Conservation (phyloP, 2,329 filamentous ascomycete species). For the Lasiodiplodia gonubiensis region DNA sequence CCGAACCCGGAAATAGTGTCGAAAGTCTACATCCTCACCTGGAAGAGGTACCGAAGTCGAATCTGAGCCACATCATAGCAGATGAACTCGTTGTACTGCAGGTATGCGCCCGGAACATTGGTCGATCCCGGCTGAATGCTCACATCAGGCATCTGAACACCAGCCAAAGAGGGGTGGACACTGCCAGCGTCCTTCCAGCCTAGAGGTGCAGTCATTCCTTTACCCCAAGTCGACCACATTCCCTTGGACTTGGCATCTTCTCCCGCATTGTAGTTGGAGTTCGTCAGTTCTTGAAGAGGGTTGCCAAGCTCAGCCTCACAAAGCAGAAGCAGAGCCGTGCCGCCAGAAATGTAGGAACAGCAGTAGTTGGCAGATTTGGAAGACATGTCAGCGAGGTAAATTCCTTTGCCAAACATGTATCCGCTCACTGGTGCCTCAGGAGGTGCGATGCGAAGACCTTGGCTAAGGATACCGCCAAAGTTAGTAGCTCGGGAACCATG, state of each 20-base stretch:
- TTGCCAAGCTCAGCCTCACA: slow-evolving; percentile 84
- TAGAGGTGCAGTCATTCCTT: slow-evolving; percentile 67
- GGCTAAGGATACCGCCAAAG: slow-evolving; percentile 83
- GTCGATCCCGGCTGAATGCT: slow-evolving; percentile 56
- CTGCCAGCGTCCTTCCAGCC: slow-evolving; percentile 77
- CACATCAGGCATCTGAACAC: slow-evolving; percentile 64
- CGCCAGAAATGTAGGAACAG: slow-evolving; percentile 64
- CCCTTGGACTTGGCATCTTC: slow-evolving; percentile 65
- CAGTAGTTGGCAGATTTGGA: slow-evolving; percentile 86
- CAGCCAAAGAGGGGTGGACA: slow-evolving; percentile 68
- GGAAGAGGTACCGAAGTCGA: slow-evolving; percentile 71
- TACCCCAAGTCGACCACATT: slow-evolving; percentile 72
- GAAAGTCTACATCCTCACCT: slow-evolving; percentile 54
- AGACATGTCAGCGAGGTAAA: slow-evolving; percentile 82
- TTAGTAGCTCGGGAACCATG: slow-evolving; percentile 85
- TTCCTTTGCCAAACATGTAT: slow-evolving; percentile 90
- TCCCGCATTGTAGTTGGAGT: slow-evolving; percentile 67
- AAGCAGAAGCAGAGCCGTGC: slow-evolving; percentile 75
- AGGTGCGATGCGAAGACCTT: slow-evolving; percentile 88
- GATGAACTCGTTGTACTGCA: slow-evolving; percentile 77
- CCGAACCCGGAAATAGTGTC: not conserved
- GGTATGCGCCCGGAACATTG: slow-evolving; percentile 50
- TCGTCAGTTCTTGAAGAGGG: slow-evolving; percentile 69
- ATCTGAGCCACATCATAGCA: slow-evolving; percentile 73
- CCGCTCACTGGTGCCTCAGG: slow-evolving; percentile 79